Base-by-base conservation (phyloP, 768 basidiomycete species). In the Dacryopinax primogenitus region DNA sequence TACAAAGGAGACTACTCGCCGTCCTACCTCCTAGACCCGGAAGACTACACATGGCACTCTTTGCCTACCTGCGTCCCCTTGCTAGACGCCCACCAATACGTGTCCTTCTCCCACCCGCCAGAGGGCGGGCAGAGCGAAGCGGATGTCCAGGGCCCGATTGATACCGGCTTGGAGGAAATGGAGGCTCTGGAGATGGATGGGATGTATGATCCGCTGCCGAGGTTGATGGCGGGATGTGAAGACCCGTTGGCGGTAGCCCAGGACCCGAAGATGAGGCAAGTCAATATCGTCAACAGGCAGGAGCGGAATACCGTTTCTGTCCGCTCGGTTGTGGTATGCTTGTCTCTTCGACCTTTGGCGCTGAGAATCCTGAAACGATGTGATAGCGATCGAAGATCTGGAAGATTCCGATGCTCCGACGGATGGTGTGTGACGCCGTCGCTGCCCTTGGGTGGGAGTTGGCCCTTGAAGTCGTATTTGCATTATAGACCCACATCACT, bases 1-100 rank as follows among this genome's bases (percentile, higher is more conserved):
- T 98, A 99, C 76, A 99, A 99, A 71, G 93, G 86, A 32, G 92
- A 96, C 64, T 99, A 94, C 69, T 73, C 79, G 0, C 95, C 95
- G 0, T 96, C 94, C 1, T 91, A 83, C 68, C 80, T 98, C 21
- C 81, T 83, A 13, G 94, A 98, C 74, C 92, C 94, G 7, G 90
- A 87, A 73, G 85, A 84, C 1, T 86, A 87, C 69, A 79, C 80
- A 4, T 96, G 91, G 86, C 80, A 84, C 71, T 85, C 86, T 16
- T 73, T 95, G 2, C 75, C 82, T 39, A 70, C 70, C 21, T 91
- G 89, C 69, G 73, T 73, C 26, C 76, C 81, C 0, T 70, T 84
- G n/a, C 78, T 98, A 9, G 84, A 91, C 34, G 77, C 77, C 68
- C 76, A 84, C 71, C 80, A 84, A 72, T 89, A 90, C 72, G 84